phyloP scores from a whole-genome alignment of 2,329 filamentous ascomycete species.

The Pseudogymnoascus sp. region DNA sequence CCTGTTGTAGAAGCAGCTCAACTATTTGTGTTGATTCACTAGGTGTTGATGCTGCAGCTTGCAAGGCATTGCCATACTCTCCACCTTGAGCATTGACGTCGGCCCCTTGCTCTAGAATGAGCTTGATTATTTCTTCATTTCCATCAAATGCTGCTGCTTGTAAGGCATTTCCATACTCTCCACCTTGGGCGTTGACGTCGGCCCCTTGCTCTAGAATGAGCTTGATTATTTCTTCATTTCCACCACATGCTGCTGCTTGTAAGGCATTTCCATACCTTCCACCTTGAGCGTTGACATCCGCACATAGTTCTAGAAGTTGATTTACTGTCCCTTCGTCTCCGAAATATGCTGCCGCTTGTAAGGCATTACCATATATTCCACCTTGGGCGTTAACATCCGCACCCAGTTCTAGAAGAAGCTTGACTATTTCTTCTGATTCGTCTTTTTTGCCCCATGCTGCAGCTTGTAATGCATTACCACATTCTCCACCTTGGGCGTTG shows the following conservation, averaged over 20 bases:
- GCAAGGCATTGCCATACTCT: conserved; percentile 11
- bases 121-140: conserved; percentile 1
- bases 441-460: neutral
- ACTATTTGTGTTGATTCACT: too few species aligned
- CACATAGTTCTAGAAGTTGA: neutral
- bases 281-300: neutral
- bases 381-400: conserved; percentile 9
- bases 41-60: conserved; percentile 11
- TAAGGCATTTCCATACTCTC: neutral
- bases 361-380: too few species aligned
- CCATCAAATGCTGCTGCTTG: neutral
- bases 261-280: conserved; percentile 10
- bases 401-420: conserved; percentile 5
- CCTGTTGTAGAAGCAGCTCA: too few species aligned
- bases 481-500: too few species aligned
- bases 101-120: conserved; percentile 9
- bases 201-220: neutral
- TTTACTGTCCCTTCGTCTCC: neutral
- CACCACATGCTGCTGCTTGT: conserved; percentile 10
- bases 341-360: neutral
- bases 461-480: too few species aligned
- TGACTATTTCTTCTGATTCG: neutral
- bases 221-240: neutral
- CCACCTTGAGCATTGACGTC: neutral
- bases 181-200: neutral